These are phyloP conservation scores for Cymbopogon flexuosus DNA, from an alignment of 202 grass and related monocot genomes.

Conservation along the genomic window DNA sequence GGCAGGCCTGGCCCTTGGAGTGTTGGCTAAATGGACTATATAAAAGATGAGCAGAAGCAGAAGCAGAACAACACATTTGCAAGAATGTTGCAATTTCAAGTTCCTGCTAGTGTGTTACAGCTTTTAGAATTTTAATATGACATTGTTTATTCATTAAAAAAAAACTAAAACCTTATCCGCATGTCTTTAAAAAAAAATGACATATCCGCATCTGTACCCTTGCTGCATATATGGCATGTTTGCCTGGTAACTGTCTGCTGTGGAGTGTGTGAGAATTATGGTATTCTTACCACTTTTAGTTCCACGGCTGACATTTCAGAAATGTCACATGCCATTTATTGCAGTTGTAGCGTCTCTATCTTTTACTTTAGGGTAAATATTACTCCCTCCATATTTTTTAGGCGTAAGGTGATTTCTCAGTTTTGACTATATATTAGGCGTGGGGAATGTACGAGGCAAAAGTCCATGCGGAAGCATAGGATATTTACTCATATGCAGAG, in stretches of 20 bases:
- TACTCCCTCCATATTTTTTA: background rate
- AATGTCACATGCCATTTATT: constrained; percentile 21
- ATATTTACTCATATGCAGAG: too few species aligned
- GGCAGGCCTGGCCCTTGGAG: background rate
- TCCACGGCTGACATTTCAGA: constrained; percentile 1
- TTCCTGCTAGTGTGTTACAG: background rate
- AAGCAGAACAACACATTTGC: background rate
- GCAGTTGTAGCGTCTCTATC: background rate
- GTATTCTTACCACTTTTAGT: background rate
- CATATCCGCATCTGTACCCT: background rate
- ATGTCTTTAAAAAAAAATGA: background rate
- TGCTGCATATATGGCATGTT: background rate
- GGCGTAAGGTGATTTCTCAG: too few species aligned
- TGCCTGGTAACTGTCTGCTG: background rate
- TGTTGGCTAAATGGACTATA: background rate
- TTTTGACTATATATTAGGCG: too few species aligned
- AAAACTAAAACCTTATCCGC: background rate
- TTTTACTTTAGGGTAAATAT: constrained; percentile 9
- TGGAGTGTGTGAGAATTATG: background rate
- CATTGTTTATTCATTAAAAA: background rate
- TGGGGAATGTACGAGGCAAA: too few species aligned
- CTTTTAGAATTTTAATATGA: background rate
- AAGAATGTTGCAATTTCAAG: background rate
- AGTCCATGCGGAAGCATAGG: too few species aligned
- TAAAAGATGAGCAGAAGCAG: background rate